Base-by-base conservation (phyloP, 75 land plant species). In the Sequoiadendron giganteum region DNA sequence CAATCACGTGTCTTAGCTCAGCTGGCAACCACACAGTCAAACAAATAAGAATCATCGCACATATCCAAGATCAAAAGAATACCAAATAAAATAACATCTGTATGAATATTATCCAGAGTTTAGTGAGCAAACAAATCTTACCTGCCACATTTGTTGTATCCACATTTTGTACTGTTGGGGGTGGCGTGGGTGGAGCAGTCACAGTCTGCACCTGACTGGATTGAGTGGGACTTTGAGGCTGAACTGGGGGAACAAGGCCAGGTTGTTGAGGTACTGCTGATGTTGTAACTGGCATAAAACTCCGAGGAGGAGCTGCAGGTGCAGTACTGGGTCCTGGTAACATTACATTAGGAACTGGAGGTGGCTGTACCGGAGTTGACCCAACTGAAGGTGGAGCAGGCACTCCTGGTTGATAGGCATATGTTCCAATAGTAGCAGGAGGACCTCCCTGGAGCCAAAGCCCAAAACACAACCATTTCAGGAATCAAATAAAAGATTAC, bases 61-160 rank as follows among this genome's bases (percentile, higher is more conserved):
- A 87, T 10, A 83, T n/a, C 84, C 32, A 82, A 43, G 48, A 47
- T 81, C 34, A 47, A 82, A 28, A 45, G 48, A 11, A 47, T 32
- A 82, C 30, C 34, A 45, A 47, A 32, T 82, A 25, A 25, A 58
- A 30, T 16, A 42, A 6, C 36, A 88, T 48, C 48, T 40, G 47
- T 32, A 43, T 10, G 40, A 5, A n/a, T 40, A n/a, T 58, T 38
- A 43, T 25, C 32, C 65, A 87, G 19, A 34, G 32, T 16, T 30
- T 54, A 18, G 58, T 5, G 42, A 40, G 42, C 86, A 34, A 54
- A 61, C 32, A 18, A 54, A 87, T 3, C 84, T 92, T 93, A 97
- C 99, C 97, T 73, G 97, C 88, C 61, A 97, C 99, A 82, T 93
- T 97, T 80, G 96, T 92, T 85, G 99, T 98, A 90, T 98, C 97